These are phyloP conservation scores for Ministeria vibrans DNA, from an alignment of 78 protist genomes.

Conservation along the genomic window DNA sequence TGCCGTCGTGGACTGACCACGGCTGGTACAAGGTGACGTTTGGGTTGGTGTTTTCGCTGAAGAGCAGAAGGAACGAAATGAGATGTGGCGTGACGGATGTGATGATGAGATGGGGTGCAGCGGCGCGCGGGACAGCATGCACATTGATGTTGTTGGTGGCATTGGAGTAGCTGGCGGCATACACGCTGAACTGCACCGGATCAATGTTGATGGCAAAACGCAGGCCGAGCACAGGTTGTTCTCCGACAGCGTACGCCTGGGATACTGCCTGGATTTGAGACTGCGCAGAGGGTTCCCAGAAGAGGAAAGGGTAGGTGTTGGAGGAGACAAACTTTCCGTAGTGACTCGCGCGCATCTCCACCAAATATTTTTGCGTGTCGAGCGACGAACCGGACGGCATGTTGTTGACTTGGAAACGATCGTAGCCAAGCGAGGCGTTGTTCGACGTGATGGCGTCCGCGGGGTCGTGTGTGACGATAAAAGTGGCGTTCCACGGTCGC, in stretches of 20 bases:
- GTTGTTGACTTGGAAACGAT: not conserved
- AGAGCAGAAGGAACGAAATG: not conserved
- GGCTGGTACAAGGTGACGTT: not conserved
- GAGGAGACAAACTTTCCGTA: not conserved
- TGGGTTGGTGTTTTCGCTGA: not conserved
- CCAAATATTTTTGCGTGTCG: not conserved
- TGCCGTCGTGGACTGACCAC: not conserved
- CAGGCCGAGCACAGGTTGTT: not conserved
- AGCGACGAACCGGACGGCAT: not conserved
- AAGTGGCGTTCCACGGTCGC: slow-evolving; percentile 11
- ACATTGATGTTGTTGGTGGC: not conserved
- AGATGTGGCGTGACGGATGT: not conserved
- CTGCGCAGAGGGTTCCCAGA: slow-evolving; percentile 14
- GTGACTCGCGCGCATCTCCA: not conserved
- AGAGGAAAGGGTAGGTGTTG: not conserved
- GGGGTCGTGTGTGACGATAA: not conserved
- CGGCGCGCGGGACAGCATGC: not conserved
- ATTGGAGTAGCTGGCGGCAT: not conserved
- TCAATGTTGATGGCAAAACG: slow-evolving; percentile 14
- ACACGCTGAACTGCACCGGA: not conserved
- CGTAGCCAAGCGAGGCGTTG: not conserved
- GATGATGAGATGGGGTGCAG: not conserved
- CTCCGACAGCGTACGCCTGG: not conserved
- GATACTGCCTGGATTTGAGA: not conserved
- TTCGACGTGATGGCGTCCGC: not conserved